Conservation (phyloP, 495 filamentous ascomycete genomes). For the Penicillium bialowiezense region DNA sequence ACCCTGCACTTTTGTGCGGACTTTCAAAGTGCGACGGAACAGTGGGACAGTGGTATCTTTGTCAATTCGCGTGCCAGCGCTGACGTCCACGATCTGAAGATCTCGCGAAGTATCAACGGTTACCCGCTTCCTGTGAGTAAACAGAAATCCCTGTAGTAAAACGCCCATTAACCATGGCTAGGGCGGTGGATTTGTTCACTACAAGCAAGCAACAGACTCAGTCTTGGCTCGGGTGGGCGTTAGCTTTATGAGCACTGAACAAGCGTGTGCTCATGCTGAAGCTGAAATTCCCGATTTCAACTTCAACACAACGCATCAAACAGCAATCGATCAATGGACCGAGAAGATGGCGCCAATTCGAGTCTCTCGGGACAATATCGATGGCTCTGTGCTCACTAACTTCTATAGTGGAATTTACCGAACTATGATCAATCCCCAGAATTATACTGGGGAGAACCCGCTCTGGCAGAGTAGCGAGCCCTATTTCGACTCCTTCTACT, state of each 20-base stretch:
- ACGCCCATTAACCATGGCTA: constrained; percentile 9
- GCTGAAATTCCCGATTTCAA: constrained; percentile 56
- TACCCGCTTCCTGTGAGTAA: constrained; percentile 59
- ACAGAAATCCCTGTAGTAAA: not conserved
- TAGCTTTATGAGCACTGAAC: constrained; percentile 63
- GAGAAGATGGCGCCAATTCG: constrained; percentile 53
- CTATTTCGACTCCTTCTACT: constrained; percentile 55
- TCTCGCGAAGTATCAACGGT: constrained; percentile 67
- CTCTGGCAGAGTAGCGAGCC: constrained; percentile 67
- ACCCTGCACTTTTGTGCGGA: constrained; percentile 67
- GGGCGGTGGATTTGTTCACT: constrained; percentile 66
- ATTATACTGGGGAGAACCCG: constrained; percentile 73
- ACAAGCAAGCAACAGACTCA: constrained; percentile 38
- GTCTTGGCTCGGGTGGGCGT: constrained; percentile 66
- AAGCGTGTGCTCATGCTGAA: constrained; percentile 62
- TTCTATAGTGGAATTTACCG: constrained; percentile 54
- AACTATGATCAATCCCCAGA: constrained; percentile 68
- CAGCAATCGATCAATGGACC: constrained; percentile 47
- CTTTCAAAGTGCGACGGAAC: constrained; percentile 51
- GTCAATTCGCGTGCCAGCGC: constrained; percentile 40
- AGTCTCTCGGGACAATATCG: constrained; percentile 45
- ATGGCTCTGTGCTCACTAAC: constrained; percentile 56
- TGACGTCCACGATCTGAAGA: constrained; percentile 53
- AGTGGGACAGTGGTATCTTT: constrained; percentile 43
- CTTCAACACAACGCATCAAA: constrained; percentile 37